Evolutionary conservation across 2,329 filamentous ascomycete species (phyloP), one percentile per base, ranked within the genome.

Genomic region (Alternaria angustiovoidea): DNA sequence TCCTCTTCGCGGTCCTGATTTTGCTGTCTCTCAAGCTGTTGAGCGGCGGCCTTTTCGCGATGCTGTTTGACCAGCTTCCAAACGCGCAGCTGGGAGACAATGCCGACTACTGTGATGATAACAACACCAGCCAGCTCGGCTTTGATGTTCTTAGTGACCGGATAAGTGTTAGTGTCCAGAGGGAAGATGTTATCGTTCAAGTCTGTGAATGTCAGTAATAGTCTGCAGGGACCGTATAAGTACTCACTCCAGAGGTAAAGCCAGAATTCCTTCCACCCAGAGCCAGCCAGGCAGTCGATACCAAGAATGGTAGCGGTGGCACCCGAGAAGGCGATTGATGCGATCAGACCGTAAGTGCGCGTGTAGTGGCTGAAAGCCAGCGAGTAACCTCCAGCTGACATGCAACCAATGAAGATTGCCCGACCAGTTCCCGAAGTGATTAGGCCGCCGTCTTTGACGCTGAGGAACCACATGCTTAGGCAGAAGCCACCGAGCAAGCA

Each of bases 251-350:
- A 98, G 38, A 96, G 84, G 75, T 96, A 98, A 6, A 92, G 86
- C 94, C 94, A 98, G 68, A 97, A 97, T 76, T 98, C 94, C 77
- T 97, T 97, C 69, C 96, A 81, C 0, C 94, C 94, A n/a, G 93
- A 93, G 63, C 88, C 85, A 71, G 89, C 94, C 70, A 94, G 96
- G 78, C 93, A 96, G 76, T 98, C 94, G 59, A 98, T 91, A 2
- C 94, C 94, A 2, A 98, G 79, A 14, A 96, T 86, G 1, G 90
- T 84, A 3, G 87, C 87, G 0, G 93, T 97, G 4, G 93, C 90
- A 7, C 94, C 94, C 5, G 88, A 85, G 73, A 97, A 96, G 0
- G 94, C 87, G 12, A 93, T 93, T 48, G 87, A 87, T 12, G 82
- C 82, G 38, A 97, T 94, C 49, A 96, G 81, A 2, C 88, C 90